These are phyloP conservation scores for Neurospora sp. DNA, from an alignment of 495 filamentous ascomycete genomes.

Conservation along the genomic window DNA sequence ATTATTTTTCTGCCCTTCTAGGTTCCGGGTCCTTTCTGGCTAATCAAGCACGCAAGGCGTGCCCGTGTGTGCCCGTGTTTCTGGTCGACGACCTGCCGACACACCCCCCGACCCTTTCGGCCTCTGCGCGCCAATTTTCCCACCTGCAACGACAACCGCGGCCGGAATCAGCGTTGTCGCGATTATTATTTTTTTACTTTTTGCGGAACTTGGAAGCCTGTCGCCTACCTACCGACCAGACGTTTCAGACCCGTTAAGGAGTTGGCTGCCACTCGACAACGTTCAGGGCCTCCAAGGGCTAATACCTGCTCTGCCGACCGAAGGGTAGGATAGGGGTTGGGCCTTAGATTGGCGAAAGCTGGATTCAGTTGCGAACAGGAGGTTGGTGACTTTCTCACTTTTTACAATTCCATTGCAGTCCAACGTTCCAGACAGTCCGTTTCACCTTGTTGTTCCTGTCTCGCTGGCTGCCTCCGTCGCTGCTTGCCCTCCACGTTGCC, in stretches of 20 bases:
- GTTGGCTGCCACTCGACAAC: not conserved
- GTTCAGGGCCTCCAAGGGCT: not conserved
- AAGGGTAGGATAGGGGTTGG: not conserved
- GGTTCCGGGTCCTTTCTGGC: not conserved
- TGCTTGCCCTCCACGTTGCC: not conserved
- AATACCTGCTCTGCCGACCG: not conserved
- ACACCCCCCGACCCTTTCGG: conserved; percentile 8
- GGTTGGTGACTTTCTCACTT: not conserved
- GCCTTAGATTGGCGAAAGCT: not conserved
- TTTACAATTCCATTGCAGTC: not conserved
- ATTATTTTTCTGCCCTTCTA: conserved; percentile 10
- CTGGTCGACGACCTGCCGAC: not conserved
- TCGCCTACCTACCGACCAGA: not conserved
- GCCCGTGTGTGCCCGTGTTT: conserved; percentile 8
- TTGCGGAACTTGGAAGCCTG: not conserved
- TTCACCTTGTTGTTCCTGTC: not conserved
- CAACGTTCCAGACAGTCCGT: not conserved
- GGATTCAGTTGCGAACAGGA: not conserved
- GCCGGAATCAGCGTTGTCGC: conserved; percentile 7
- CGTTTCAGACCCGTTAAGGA: not conserved
- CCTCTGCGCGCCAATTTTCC: conserved; percentile 22
- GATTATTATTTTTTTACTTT: conserved; percentile 3
- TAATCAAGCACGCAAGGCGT: conserved; percentile 13
- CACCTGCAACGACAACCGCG: conserved; percentile 9
- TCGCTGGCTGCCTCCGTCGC: not conserved